phyloP scores from a whole-genome alignment of 805 yeast species.

The Candida insectorum region DNA sequence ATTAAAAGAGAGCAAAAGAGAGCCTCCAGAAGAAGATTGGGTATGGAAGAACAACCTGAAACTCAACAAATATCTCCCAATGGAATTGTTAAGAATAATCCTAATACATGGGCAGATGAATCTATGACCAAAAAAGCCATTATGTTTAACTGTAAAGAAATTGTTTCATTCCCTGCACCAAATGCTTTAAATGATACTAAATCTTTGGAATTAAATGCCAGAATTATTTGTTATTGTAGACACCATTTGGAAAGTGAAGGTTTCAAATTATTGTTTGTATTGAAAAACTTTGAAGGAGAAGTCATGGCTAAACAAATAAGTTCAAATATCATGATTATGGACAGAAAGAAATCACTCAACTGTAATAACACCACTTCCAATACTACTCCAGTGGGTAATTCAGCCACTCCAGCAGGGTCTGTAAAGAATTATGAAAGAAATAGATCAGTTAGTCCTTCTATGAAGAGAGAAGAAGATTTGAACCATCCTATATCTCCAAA shows the following conservation, averaged over 20 bases:
- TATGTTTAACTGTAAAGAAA: slow-evolving; percentile 87
- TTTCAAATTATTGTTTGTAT: slow-evolving; percentile 65
- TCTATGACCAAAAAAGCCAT: slow-evolving; percentile 75
- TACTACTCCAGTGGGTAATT: slow-evolving; percentile 3
- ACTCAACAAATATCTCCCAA: slow-evolving; percentile 12
- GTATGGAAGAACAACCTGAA: slow-evolving; percentile 21
- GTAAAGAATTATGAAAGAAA: slow-evolving; percentile 6
- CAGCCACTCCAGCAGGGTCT: not conserved
- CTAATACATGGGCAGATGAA: slow-evolving; percentile 74
- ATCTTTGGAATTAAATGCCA: slow-evolving; percentile 52
- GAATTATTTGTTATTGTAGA: slow-evolving; percentile 93
- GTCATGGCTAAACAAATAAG: slow-evolving; percentile 73
- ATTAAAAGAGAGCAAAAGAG: slow-evolving; percentile 90
- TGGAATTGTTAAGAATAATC: slow-evolving; percentile 45
- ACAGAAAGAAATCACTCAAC: slow-evolving; percentile 70
- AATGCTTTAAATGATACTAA: slow-evolving; percentile 37
- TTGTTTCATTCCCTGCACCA: slow-evolving; percentile 69
- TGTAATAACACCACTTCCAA: slow-evolving; percentile 1
- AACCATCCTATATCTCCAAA: slow-evolving; percentile 55
- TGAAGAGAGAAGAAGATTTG: slow-evolving; percentile 5
- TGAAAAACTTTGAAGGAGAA: slow-evolving; percentile 58
- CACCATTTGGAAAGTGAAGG: slow-evolving; percentile 91
- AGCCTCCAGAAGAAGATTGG: slow-evolving; percentile 86
- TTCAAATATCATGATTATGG: slow-evolving; percentile 85
- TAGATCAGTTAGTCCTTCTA: slow-evolving; percentile 10